Evolutionary conservation across 1,139 yeast genomes (phyloP), one percentile per base, ranked within the genome.

Genomic region (Pichia sp.): DNA sequence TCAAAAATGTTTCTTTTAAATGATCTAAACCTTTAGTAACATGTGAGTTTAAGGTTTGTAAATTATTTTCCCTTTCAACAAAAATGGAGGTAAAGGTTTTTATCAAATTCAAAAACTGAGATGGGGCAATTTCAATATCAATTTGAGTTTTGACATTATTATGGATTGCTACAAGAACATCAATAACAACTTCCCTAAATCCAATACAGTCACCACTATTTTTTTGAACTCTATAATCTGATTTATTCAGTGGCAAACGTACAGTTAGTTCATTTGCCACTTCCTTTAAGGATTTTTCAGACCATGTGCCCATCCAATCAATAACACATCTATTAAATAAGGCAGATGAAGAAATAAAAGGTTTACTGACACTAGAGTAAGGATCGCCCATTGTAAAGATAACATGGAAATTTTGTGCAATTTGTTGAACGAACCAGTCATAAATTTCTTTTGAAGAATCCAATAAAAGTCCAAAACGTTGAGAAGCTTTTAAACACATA

Each of bases 301-400:
- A 68, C 96, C 96, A 89, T 43, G 78, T 78, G 4, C 95, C 95
- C 81, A 87, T 80, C 89, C 94, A 87, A 55, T 81, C 78, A 31
- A 89, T 63, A 4, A 87, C 94, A 65, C 97, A 91, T 55, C 98
- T 69, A 56, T 91, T 91, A 62, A 87, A 82, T 30, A 91, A 64
- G 0, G 98, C 97, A 0, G 97, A 95, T 0, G 97, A 89, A 0
- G 89, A 70, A 6, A 82, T 70, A 3, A 80, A 71, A 52, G 61
- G 54, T 5, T 58, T 50, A 1, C 51, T 42, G 13, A 41, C 41
- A 1, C 40, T 15, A 1, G 64, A 54, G 5, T 66, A 62, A 3
- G 80, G 72, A 11, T 80, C 81, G 46, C 78, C 74, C 52, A 87
- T 73, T 0, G 88, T 85, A 55, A 89, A 87, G 0, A 88, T 76